Conservation (phyloP, 2,329 filamentous ascomycete species). For the Arthrinium phaeospermum region DNA sequence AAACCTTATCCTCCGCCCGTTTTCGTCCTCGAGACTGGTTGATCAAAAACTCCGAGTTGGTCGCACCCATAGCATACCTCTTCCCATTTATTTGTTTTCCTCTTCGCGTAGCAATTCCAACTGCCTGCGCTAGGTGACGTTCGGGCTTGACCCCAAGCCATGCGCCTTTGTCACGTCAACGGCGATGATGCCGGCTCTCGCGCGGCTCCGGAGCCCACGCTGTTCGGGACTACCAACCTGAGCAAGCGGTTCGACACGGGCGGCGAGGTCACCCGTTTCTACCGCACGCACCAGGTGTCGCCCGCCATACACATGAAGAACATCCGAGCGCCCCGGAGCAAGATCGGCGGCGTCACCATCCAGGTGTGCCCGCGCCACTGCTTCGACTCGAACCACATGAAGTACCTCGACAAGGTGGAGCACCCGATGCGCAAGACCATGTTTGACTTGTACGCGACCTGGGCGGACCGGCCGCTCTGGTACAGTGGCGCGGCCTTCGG, state of each 20-base stretch:
- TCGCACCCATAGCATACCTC: neutral
- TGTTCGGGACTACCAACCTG: neutral
- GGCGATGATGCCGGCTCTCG: neutral
- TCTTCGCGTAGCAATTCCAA: neutral
- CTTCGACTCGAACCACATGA: slow-evolving; percentile 32
- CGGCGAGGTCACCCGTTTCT: slow-evolving; percentile 26
- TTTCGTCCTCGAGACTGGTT: neutral
- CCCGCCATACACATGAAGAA: slow-evolving; percentile 22
- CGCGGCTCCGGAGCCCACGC: neutral
- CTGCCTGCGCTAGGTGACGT: neutral
- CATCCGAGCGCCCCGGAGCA: slow-evolving; percentile 9
- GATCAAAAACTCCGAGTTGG: neutral
- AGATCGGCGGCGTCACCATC: slow-evolving; percentile 26
- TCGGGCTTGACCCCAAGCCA: slow-evolving; percentile 13
- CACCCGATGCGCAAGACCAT: slow-evolving; percentile 36
- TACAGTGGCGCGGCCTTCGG: slow-evolving; percentile 19
- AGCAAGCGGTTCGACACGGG: slow-evolving; percentile 23
- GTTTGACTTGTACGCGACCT: slow-evolving; percentile 36
- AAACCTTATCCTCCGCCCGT: neutral
- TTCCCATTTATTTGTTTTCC: neutral
- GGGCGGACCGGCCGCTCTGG: slow-evolving; percentile 37
- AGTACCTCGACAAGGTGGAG: slow-evolving; percentile 36
- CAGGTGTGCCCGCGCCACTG: slow-evolving; percentile 32
- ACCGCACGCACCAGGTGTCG: slow-evolving; percentile 52
- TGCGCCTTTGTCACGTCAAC: slow-evolving; percentile 18